Conservation (phyloP, 805 yeast genomes). For the Candida ortonii region DNA sequence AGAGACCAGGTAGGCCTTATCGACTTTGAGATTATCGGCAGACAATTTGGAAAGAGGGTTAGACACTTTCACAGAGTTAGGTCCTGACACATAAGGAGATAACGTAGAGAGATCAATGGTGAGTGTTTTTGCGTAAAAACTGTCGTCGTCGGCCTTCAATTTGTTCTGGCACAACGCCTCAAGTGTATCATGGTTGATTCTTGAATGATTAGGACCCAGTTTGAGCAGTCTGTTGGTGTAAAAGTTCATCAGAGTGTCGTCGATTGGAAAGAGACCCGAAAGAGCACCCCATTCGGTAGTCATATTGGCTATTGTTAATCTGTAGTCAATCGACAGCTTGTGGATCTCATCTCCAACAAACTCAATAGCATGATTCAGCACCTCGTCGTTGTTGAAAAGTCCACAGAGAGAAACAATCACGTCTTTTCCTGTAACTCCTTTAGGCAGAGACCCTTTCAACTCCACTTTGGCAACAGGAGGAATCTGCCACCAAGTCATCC, state of each 20-base stretch:
- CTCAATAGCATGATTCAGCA: slow-evolving; percentile 89
- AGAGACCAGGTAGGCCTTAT: slow-evolving; percentile 96
- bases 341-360: slow-evolving; percentile 80
- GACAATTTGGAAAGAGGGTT: slow-evolving; percentile 75
- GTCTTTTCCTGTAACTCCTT: slow-evolving; percentile 93
- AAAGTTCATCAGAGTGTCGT: slow-evolving; percentile 71
- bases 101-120: slow-evolving; percentile 75
- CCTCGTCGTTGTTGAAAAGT: slow-evolving; percentile 86
- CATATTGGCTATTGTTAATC: slow-evolving; percentile 94
- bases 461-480: slow-evolving; percentile 98
- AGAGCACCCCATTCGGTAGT: slow-evolving; percentile 99
- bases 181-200: slow-evolving; percentile 66
- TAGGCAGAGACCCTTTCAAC: slow-evolving; percentile 73
- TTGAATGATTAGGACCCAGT: slow-evolving; percentile 60
- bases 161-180: slow-evolving; percentile 43
- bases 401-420: slow-evolving; percentile 97
- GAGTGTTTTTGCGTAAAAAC: slow-evolving; percentile 85
- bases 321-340: slow-evolving; percentile 70
- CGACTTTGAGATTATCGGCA: slow-evolving; percentile 66
- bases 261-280: slow-evolving; percentile 97
- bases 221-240: slow-evolving; percentile 59
- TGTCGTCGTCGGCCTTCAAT: slow-evolving; percentile 64
- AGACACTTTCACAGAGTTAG: slow-evolving; percentile 93
- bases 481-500: slow-evolving; percentile 99
- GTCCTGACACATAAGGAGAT: slow-evolving; percentile 91